Percentiles rank a stretch among this genome's conserved stretches.
phyloP scores from a whole-genome alignment of 805 yeast genomes.

The Metschnikowia vanudenii region DNA sequence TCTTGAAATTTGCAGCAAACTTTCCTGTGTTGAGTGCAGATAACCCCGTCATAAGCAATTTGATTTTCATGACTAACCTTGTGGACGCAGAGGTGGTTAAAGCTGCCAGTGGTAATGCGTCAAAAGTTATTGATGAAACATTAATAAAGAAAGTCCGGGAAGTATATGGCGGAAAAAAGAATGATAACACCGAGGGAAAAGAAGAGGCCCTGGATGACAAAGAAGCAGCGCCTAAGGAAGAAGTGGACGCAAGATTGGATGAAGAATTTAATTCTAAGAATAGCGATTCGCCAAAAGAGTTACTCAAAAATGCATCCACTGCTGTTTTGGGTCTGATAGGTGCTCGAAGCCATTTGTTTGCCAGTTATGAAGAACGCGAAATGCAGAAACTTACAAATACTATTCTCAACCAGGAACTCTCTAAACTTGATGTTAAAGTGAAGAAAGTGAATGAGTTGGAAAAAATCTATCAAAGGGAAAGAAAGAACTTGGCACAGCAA shows the following conservation, averaged over 20 bases:
- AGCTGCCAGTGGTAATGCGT: conserved; percentile 71
- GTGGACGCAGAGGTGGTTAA: conserved; percentile 85
- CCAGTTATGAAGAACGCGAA: conserved; percentile 77
- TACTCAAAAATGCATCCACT: conserved; percentile 58
- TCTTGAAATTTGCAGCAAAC: conserved; percentile 78
- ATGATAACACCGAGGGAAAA: conserved; percentile 7
- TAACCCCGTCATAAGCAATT: conserved; percentile 91
- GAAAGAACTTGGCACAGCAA: conserved; percentile 55
- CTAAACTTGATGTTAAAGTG: conserved; percentile 64
- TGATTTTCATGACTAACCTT: conserved; percentile 79
- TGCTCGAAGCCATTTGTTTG: conserved; percentile 74
- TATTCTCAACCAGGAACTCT: conserved; percentile 59
- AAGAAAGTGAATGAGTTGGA: conserved; percentile 59
- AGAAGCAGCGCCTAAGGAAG: conserved; percentile 8
- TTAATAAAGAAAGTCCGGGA: conserved; percentile 38
- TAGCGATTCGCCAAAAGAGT: conserved; percentile 15
- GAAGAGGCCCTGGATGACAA: conserved; percentile 1
- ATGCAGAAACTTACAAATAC: conserved; percentile 58
- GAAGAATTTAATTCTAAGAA: conserved; percentile 9
- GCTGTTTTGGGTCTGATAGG: conserved; percentile 77
- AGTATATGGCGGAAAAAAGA: conserved; percentile 24
- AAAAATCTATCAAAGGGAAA: conserved; percentile 62
- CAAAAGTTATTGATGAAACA: conserved; percentile 47
- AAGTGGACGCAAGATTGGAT: conserved; percentile 7
- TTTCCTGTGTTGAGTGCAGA: conserved; percentile 83